A percentile compares a stretch with the other conserved stretches of the same genome.
These are phyloP conservation scores for Royoungia palumana DNA, from an alignment of 768 basidiomycete genomes.

Conservation along the genomic window DNA sequence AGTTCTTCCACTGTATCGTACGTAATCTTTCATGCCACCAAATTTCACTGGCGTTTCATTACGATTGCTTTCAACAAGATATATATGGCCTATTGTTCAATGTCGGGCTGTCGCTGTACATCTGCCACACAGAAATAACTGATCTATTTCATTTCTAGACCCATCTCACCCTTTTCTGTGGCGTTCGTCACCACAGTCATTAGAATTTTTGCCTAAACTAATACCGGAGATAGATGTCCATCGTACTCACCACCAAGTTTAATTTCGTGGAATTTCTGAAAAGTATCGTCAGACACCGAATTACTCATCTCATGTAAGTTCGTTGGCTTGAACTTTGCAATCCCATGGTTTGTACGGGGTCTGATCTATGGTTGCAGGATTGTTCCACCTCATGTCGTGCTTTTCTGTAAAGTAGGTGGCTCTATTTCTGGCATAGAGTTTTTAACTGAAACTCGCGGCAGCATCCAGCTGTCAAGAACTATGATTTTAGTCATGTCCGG, in stretches of 20 bases:
- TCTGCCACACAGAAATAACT: not conserved
- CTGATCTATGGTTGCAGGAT: conserved; percentile 19
- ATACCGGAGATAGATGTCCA: conserved; percentile 40
- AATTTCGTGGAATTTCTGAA: conserved; percentile 43
- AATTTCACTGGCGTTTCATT: too few species aligned
- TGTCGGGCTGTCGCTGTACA: conserved; percentile 29
- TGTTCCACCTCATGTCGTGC: conserved; percentile 50
- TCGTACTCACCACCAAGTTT: conserved; percentile 47
- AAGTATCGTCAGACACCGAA: conserved; percentile 42
- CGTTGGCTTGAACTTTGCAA: not conserved
- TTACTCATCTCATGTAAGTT: conserved; percentile 44
- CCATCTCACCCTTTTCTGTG: conserved; percentile 54
- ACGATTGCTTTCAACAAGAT: conserved; percentile 35
- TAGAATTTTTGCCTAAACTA: not conserved
- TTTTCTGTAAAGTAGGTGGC: conserved; percentile 46
- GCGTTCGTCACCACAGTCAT: conserved; percentile 38
- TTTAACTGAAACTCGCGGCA: conserved; percentile 8
- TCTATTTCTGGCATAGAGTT: too few species aligned
- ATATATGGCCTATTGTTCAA: conserved; percentile 68
- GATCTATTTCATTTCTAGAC: conserved; percentile 40
- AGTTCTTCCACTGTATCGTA: conserved; percentile 65
- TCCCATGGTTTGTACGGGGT: not conserved
- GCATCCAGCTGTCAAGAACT: conserved; percentile 39
- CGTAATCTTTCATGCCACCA: conserved; percentile 16
- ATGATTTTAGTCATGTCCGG: conserved; percentile 38